Base-by-base conservation (phyloP, 177 flowering plant genomes). In the Telopea speciosissima region DNA sequence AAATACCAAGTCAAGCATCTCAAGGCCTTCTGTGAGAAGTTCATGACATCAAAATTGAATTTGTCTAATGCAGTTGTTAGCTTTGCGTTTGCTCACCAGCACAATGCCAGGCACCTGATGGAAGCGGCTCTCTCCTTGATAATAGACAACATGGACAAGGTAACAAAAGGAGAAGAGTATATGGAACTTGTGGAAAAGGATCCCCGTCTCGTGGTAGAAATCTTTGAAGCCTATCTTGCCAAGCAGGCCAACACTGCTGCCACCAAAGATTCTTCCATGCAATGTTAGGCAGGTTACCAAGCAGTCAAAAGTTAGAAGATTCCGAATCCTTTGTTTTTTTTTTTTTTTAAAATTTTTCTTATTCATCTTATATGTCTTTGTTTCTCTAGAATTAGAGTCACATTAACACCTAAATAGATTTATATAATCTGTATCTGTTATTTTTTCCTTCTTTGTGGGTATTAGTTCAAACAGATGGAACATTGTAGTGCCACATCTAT, bases 1-100 rank as follows among this genome's bases (percentile, higher is more conserved):
- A 93, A 90, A 72, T 93, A 91, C 75, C 83, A 91, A 78, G 98
- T 93, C 76, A 86, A 85, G 80, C 91, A 93, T 70, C 88, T 93
- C 63, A 93, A 91, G 78, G 70, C 83, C 3, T 80, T 83, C 67
- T 93, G 97, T 66, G 97, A 91, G 85, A 88, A 82, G 80, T 90
- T 80, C 76, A 73, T 93, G 76, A 77, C 88, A 25, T 84, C 98
- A 31, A 87, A 85, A 52, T 73, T 93, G 82, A 88, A 81, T 72
- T 83, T 85, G 83, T 91, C 89, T 49, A 91, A 83, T 69, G 83
- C 95, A 10, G 73, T 93, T 17, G 25, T 75, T 62, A 81, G 72
- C 79, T 93, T 79, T 68, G 91, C 90, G 45, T 93, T 93, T 78
- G 93, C 98, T 5, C 90, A 88, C 76, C 93, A 85, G 81, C 92